These are phyloP conservation scores for Helenozyma rhizophorensis DNA, from an alignment of 805 yeast species.

Conservation along the genomic window DNA sequence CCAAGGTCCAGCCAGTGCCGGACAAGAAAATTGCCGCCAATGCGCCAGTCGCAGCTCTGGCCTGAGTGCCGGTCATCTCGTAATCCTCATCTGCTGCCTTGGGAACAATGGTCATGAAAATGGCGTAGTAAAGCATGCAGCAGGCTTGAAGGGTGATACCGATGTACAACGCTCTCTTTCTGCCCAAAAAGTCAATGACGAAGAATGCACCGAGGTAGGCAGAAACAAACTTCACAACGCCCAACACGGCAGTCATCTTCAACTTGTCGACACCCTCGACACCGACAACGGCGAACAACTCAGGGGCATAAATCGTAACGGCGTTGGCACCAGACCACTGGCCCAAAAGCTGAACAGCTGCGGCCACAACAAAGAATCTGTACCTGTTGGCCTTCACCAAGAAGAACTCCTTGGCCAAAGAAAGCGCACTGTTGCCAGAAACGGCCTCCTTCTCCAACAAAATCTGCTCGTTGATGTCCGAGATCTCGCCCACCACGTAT, in stretches of 20 bases:
- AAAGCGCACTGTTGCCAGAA: slow-evolving; percentile 12
- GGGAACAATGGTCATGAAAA: slow-evolving; percentile 44
- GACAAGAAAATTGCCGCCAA: slow-evolving; percentile 46
- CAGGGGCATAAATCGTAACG: slow-evolving; percentile 54
- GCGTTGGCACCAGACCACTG: slow-evolving; percentile 62
- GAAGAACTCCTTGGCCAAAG: slow-evolving; percentile 30
- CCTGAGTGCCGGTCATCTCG: slow-evolving; percentile 25
- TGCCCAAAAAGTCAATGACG: slow-evolving; percentile 49
- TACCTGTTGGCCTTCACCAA: slow-evolving; percentile 38
- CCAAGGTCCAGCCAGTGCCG: slow-evolving; percentile 58
- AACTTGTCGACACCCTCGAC: slow-evolving; percentile 37
- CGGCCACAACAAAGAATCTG: slow-evolving; percentile 41
- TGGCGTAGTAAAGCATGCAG: slow-evolving; percentile 43
- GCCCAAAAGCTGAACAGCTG: slow-evolving; percentile 42
- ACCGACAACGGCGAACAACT: slow-evolving; percentile 46
- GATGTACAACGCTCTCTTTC: slow-evolving; percentile 45
- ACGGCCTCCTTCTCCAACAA: slow-evolving; percentile 54
- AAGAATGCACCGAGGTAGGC: slow-evolving; percentile 51
- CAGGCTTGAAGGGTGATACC: slow-evolving; percentile 45
- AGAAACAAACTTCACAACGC: slow-evolving; percentile 47
- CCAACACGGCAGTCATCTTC: slow-evolving; percentile 49
- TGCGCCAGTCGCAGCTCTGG: slow-evolving; percentile 43
- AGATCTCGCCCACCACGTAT: slow-evolving; percentile 43
- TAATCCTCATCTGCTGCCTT: slow-evolving; percentile 31
- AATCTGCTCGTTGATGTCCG: slow-evolving; percentile 48